Evolutionary conservation across 106 monocot genomes (phyloP).

Genomic region (Dendrobium officinale): DNA sequence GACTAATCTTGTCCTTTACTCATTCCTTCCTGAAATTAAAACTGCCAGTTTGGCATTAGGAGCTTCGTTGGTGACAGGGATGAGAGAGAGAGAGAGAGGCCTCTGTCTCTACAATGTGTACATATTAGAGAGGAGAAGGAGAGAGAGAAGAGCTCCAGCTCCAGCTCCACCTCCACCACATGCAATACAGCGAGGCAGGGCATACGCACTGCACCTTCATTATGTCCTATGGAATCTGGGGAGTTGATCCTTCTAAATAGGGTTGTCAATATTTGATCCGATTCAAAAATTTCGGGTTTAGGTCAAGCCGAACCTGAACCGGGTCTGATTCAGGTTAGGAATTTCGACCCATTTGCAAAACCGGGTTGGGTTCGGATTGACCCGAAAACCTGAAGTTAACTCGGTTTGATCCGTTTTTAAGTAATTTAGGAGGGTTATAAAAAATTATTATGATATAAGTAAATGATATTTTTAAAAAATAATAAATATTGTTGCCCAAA

Average conservation of each 20-base stretch:
- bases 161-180: not conserved
- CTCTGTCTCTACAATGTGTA: not conserved
- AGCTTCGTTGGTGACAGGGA: conserved; percentile 48
- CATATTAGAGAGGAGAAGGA: not conserved
- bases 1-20: conserved; percentile 41
- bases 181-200: conserved; percentile 8
- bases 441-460: too few species aligned
- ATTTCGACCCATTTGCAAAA: too few species aligned
- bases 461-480: too few species aligned
- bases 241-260: not conserved
- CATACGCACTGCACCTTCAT: not conserved
- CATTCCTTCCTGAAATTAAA: conserved; percentile 36
- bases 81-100: conserved; percentile 92
- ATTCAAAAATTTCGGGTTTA: too few species aligned
- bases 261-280: too few species aligned
- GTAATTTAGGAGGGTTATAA: too few species aligned
- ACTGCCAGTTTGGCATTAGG: conserved; percentile 42
- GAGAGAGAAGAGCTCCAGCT: not conserved
- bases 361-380: too few species aligned
- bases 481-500: too few species aligned
- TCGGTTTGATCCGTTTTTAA: too few species aligned
- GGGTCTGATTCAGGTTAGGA: too few species aligned
- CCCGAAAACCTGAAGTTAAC: too few species aligned
- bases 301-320: too few species aligned
- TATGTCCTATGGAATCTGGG: not conserved